A percentile compares a stretch with the other conserved stretches of the same genome.
Evolutionary conservation across 139 green algal genomes (phyloP).

Genomic region (Volvox reticuliferus): DNA sequence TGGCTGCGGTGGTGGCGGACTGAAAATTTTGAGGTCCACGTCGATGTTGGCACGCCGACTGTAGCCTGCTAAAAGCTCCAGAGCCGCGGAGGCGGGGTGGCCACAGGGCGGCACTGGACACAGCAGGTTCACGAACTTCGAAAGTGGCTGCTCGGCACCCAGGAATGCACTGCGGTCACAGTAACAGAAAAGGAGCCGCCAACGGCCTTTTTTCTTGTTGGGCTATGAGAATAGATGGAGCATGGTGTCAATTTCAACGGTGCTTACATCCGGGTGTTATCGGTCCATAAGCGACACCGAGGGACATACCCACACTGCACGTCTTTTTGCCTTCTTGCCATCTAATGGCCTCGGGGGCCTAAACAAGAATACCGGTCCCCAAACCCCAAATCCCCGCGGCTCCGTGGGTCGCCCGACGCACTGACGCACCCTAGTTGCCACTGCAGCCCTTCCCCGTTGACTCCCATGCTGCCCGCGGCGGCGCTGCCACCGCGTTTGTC

Average conservation of each 20-base stretch:
- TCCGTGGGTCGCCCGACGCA: too few species aligned
- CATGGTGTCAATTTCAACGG: too few species aligned
- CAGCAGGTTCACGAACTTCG: not conserved
- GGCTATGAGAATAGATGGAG: too few species aligned
- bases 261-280: too few species aligned
- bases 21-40: slow-evolving; percentile 13
- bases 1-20: slow-evolving; percentile 18
- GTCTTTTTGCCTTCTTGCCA: too few species aligned
- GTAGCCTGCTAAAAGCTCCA: slow-evolving; percentile 14
- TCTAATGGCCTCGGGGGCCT: too few species aligned
- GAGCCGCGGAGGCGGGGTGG: slow-evolving; percentile 3
- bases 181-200: too few species aligned
- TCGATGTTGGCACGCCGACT: slow-evolving; percentile 18
- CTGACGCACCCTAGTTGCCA: not conserved
- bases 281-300: too few species aligned
- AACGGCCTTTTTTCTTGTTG: too few species aligned
- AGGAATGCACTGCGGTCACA: not conserved
- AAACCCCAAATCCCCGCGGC: too few species aligned
- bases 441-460: not conserved
- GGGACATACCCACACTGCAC: too few species aligned
- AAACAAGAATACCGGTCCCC: too few species aligned
- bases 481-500: not conserved
- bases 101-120: slow-evolving; percentile 1
- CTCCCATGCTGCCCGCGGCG: not conserved
- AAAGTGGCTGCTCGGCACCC: not conserved